Base-by-base conservation (phyloP, 495 filamentous ascomycete genomes). In the Astrothelium subdiscretum region DNA sequence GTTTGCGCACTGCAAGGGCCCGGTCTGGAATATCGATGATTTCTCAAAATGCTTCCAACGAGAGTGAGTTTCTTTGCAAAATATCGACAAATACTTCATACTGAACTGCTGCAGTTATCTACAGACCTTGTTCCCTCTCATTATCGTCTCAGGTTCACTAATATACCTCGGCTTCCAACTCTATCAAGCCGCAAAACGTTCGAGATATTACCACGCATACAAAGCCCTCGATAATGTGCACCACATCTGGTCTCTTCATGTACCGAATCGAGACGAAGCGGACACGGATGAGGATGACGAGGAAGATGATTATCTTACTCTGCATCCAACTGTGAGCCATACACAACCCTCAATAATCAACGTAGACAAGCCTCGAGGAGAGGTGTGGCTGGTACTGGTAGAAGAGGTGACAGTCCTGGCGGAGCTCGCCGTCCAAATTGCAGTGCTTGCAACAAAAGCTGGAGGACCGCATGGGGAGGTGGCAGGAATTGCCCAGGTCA, bases 1-100 rank as follows among this genome's bases (percentile, higher is more conserved):
- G 85, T 87, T 92, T 70, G 85, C 84, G 72, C 81, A 83, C 68
- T 98, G 94, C 74, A 72, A 81, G 68, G 84, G 84, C 72, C 88
- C 90, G 54, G 78, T 91, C 68, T 98, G 94, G 94, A 81, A 78
- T 68, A 76, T 80, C 63, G 94, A 98, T 75, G 95, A 98, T 75
- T 87, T 98, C 71, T 87, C 88, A 12, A 76, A 72, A 59, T 97
- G 95, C 75, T 92, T 98, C 71, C 86, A 90, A 70, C 83, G 82
- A 78, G 90, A 95, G 92, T 96, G 75, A 74, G 88, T 76, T 2
- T 22, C 40, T 59, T 62, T n/a, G 35, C 27, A 29, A 43, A 32
- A 4, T 31, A 1, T 24, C 40, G 1, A 62, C 1, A 12, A 29
- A 8, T 8, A 20, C 48, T 27, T 54, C 24, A 27, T 52, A 57